Evolutionary conservation across 345 rosid species (phyloP).

Genomic region (Combretum micranthum): DNA sequence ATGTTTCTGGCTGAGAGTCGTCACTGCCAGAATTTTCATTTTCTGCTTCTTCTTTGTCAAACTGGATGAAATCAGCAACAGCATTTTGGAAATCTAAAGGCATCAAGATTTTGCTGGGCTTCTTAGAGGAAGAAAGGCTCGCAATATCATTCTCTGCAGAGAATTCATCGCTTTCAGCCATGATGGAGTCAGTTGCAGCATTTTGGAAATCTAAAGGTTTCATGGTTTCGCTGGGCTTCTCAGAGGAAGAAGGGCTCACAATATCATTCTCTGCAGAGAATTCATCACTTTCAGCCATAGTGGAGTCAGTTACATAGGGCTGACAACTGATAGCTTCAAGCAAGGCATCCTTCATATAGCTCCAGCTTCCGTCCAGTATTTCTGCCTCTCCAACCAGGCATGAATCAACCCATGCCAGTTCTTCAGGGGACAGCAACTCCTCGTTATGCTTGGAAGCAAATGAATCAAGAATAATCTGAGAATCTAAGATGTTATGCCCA

Average conservation of each 20-base stretch:
- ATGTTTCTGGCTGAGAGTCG: constrained; percentile 19
- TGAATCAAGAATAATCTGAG: constrained; percentile 19
- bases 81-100: neutral
- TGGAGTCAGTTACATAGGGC: constrained; percentile 25
- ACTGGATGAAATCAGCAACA: neutral
- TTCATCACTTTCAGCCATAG: constrained; percentile 13
- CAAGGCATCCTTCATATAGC: constrained; percentile 43
- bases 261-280: constrained; percentile 14
- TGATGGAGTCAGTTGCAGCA: constrained; percentile 16
- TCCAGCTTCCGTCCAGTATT: constrained; percentile 35
- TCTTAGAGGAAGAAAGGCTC: constrained; percentile 8
- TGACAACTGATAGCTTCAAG: constrained; percentile 36
- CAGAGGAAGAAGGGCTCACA: constrained; percentile 9
- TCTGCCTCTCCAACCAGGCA: constrained; percentile 46
- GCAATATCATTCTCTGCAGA: constrained; percentile 15
- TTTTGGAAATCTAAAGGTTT: constrained; percentile 1
- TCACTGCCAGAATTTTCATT: constrained; percentile 8
- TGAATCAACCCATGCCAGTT: constrained; percentile 67
- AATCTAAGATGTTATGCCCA: constrained; percentile 13
- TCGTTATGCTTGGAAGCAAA: constrained; percentile 7
- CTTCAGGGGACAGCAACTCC: constrained; percentile 42
- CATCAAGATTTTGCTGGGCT: constrained; percentile 1
- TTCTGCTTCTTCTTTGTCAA: constrained; percentile 14
- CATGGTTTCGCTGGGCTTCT: constrained; percentile 4
- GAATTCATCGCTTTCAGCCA: constrained; percentile 10